Percentiles rank a stretch among this genome's conserved stretches.
These are phyloP conservation scores for Daedalea quercina DNA, from an alignment of 768 basidiomycete species.

Conservation along the genomic window DNA sequence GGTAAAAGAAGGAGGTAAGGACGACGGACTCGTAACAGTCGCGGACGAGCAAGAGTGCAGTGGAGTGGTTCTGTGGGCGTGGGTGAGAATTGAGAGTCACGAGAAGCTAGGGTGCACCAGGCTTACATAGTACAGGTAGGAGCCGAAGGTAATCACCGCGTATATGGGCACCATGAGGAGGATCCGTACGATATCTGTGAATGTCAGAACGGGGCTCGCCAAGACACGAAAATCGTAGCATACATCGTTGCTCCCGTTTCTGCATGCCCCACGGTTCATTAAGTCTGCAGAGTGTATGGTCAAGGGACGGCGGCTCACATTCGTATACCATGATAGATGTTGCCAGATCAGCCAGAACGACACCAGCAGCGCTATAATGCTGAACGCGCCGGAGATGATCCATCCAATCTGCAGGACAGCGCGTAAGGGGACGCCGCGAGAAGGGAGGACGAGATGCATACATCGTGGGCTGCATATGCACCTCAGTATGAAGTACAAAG, in stretches of 20 bases:
- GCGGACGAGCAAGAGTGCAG: constrained; percentile 60
- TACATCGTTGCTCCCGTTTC: constrained; percentile 69
- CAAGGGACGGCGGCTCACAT: constrained; percentile 34
- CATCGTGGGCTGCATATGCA: constrained; percentile 44
- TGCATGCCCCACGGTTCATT: constrained; percentile 18
- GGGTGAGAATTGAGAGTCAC: background rate
- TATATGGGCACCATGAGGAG: constrained; percentile 79
- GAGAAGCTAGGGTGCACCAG: background rate
- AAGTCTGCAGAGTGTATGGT: background rate
- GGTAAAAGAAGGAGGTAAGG: constrained; percentile 72
- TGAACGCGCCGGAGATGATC: constrained; percentile 57
- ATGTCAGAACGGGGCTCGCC: background rate
- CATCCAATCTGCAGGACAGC: constrained; percentile 48
- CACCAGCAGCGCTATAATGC: constrained; percentile 44
- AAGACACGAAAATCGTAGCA: constrained; percentile 6
- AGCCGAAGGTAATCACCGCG: constrained; percentile 56
- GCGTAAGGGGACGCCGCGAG: background rate
- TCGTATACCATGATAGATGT: constrained; percentile 68
- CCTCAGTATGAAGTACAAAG: background rate
- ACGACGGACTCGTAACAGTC: constrained; percentile 76
- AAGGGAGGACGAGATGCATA: constrained; percentile 21
- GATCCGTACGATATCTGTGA: constrained; percentile 60
- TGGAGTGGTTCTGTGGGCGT: constrained; percentile 48
- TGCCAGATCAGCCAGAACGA: constrained; percentile 72
- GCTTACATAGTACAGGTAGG: constrained; percentile 66